These are phyloP conservation scores for Psilocybe azurescens DNA, from an alignment of 768 basidiomycete genomes.

Conservation along the genomic window DNA sequence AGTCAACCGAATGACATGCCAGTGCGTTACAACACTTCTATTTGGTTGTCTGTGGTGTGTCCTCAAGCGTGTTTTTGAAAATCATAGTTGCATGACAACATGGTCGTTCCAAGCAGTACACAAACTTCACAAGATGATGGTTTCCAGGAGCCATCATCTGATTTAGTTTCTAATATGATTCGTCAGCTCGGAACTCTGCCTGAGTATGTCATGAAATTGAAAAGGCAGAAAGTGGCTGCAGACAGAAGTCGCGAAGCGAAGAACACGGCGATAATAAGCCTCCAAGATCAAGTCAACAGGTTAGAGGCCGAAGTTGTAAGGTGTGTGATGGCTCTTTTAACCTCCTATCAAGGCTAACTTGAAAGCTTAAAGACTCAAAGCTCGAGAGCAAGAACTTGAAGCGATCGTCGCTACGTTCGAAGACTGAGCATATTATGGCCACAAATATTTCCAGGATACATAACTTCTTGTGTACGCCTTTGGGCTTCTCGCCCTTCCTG, in stretches of 20 bases:
- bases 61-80: no score
- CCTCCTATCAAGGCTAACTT: background rate
- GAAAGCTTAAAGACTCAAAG: background rate
- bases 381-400: background rate
- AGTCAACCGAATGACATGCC: background rate
- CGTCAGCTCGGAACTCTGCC: constrained; percentile 13
- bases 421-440: background rate
- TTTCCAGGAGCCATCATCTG: background rate
- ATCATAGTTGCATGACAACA: background rate
- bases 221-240: constrained; percentile 24
- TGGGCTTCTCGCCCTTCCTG: no score
- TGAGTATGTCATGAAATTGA: constrained; percentile 27
- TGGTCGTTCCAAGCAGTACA: background rate
- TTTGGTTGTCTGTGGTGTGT: background rate
- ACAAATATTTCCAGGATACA: no score
- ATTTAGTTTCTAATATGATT: constrained; percentile 10
- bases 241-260: constrained; percentile 24
- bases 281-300: constrained; percentile 3
- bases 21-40: background rate
- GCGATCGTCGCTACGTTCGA: background rate
- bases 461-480: no score
- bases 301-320: constrained; percentile 21
- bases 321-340: constrained; percentile 6
- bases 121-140: background rate
- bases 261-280: constrained; percentile 11